Evolutionary conservation across 176 grass and related monocot genomes (phyloP), one percentile per base, ranked within the genome.

Genomic region (Themeda triandra): DNA sequence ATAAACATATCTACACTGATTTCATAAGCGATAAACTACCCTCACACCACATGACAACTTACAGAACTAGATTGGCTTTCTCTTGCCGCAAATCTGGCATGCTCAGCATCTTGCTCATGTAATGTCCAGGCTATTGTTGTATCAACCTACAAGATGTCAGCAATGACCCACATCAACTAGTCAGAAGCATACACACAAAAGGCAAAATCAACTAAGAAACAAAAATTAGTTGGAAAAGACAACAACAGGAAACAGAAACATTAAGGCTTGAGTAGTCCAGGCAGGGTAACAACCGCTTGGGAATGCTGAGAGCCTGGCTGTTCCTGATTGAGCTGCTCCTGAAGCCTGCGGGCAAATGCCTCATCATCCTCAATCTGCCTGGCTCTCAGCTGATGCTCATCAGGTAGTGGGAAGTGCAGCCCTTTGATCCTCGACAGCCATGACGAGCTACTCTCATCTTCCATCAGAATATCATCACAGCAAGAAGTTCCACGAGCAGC

Each of bases 341-440:
- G 92, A 77, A 98, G 95, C 30, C 69, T 73, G 29, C 85, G 82
- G 33, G 92, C 95, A 70, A 98, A 78, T 44, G 77, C 29, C 74
- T 93, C 92, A 79, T 98, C 95, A 12, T 87, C 79, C 67, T 98
- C 82, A 82, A 98, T 86, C 73, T 94, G 92, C 60, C 66, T 91
- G 64, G 71, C 66, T 75, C 60, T 90, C 63, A 81, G 30, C 80
- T 88, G 81, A 66, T 73, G 48, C 40, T 89, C 63, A 66, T 84
- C 74, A 86, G 70, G 73, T 79, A 90, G 40, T 69, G 90, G 82
- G 32, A 73, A 91, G 74, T 91, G 60, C 27, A 85, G 87, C 54
- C 70, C 82, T 53, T 87, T 66, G 78, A 91, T 63, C 87, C 63
- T 86, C 17, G 64, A 68, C 44, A 69, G 15, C 83, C 77, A 87